A percentile compares a stretch with the other conserved stretches of the same genome.
Evolutionary conservation across 495 filamentous ascomycete genomes (phyloP).

Genomic region (Platismatia glauca): DNA sequence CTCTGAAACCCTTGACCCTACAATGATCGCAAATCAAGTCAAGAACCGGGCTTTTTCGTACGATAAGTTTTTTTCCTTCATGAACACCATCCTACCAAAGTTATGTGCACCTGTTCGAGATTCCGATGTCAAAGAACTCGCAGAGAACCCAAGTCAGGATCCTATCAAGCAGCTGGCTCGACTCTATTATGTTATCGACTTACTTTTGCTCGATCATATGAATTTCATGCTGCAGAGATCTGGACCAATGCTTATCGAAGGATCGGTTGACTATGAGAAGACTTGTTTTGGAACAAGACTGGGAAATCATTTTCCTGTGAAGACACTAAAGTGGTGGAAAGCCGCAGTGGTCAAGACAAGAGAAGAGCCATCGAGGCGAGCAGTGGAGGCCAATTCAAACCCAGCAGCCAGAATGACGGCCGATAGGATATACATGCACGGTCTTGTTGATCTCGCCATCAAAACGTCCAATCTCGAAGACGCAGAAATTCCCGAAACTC

Average conservation of each 20-base stretch:
- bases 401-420: conserved; percentile 45
- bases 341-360: conserved; percentile 57
- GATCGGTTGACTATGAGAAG: conserved; percentile 73
- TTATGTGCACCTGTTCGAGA: conserved; percentile 91
- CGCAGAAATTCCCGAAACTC: conserved; percentile 69
- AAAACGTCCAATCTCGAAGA: conserved; percentile 46
- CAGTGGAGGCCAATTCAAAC: conserved; percentile 57
- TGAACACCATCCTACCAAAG: conserved; percentile 79
- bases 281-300: conserved; percentile 64
- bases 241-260: conserved; percentile 71
- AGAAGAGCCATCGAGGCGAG: conserved; percentile 61
- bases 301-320: conserved; percentile 53
- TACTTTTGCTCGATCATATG: conserved; percentile 88
- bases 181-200: conserved; percentile 76
- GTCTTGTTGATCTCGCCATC: conserved; percentile 56
- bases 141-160: conserved; percentile 64
- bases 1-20: conserved; percentile 73
- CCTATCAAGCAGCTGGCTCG: conserved; percentile 77
- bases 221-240: conserved; percentile 83
- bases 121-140: conserved; percentile 67
- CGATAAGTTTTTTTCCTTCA: conserved; percentile 84
- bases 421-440: conserved; percentile 74
- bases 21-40: conserved; percentile 67
- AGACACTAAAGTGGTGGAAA: conserved; percentile 64
- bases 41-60: conserved; percentile 81